Percentiles rank a stretch among this genome's conserved stretches.
Conservation (phyloP, 768 basidiomycete genomes). For the Boletus subparvulus region DNA sequence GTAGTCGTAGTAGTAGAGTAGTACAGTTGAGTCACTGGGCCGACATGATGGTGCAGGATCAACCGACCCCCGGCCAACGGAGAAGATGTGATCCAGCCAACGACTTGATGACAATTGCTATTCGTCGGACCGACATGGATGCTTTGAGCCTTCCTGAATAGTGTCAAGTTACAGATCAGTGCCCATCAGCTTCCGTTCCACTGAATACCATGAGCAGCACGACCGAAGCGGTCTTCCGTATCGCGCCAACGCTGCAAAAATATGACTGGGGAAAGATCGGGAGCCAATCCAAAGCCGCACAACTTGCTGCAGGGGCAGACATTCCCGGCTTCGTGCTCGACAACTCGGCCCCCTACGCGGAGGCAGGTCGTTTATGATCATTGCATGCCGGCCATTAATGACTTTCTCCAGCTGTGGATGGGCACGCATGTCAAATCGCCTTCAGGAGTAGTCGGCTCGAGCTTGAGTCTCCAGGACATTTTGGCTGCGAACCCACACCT, state of each 20-base stretch:
- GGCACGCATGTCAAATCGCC: slow-evolving; percentile 87
- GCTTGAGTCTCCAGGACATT: slow-evolving; percentile 52
- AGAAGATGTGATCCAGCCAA: no score
- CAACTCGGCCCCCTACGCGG: slow-evolving; percentile 81
- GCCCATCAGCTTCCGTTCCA: not conserved
- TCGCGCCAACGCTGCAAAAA: slow-evolving; percentile 79
- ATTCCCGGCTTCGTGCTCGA: slow-evolving; percentile 68
- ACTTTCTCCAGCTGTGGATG: slow-evolving; percentile 84
- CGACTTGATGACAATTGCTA: no score
- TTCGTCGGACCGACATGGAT: no score
- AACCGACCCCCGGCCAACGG: no score
- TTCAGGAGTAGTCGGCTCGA: slow-evolving; percentile 51
- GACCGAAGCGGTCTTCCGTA: slow-evolving; percentile 61
- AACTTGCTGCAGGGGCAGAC: slow-evolving; percentile 63
- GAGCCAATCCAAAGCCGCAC: slow-evolving; percentile 78
- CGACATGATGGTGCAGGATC: no score
- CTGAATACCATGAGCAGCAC: slow-evolving; percentile 22
- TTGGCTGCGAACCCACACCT: slow-evolving; percentile 67
- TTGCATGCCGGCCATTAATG: slow-evolving; percentile 1
- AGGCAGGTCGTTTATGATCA: slow-evolving; percentile 54
- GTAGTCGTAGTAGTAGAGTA: not conserved
- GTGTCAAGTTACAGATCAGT: not conserved
- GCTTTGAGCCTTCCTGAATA: not conserved
- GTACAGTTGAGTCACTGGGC: not conserved
- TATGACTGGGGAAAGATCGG: slow-evolving; percentile 97